phyloP scores from a whole-genome alignment of 352 stramenopile species.

The Pythium sukuiense region DNA sequence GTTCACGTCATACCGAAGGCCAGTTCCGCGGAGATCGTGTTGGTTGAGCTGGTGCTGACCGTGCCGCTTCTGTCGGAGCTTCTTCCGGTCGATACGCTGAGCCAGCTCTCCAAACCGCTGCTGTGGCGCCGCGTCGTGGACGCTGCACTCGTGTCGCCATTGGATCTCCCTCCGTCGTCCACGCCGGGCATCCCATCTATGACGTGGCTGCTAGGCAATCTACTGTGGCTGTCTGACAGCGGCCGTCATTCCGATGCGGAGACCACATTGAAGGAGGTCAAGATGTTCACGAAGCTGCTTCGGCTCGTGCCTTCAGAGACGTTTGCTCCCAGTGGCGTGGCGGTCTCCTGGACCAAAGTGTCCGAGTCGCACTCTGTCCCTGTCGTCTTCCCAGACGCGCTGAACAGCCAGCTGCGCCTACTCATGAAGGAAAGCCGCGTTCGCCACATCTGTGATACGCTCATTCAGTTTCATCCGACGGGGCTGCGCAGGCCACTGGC shows the following conservation, averaged over 20 bases:
- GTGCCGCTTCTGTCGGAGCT: constrained; percentile 21
- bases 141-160: background rate
- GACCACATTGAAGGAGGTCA: constrained; percentile 36
- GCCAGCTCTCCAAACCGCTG: constrained; percentile 27
- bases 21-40: background rate
- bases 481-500: constrained; percentile 38
- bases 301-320: constrained; percentile 50
- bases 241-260: constrained; percentile 7
- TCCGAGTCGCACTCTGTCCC: constrained; percentile 64
- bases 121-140: constrained; percentile 37
- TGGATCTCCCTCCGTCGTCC: constrained; percentile 38
- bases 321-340: constrained; percentile 47
- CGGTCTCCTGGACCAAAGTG: constrained; percentile 70
- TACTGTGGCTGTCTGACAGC: constrained; percentile 54
- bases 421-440: constrained; percentile 51
- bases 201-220: constrained; percentile 66
- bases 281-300: constrained; percentile 47
- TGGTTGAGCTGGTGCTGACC: constrained; percentile 17
- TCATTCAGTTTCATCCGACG: constrained; percentile 42
- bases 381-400: constrained; percentile 52
- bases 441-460: constrained; percentile 41
- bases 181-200: constrained; percentile 46
- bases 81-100: constrained; percentile 23
- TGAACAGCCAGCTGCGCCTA: constrained; percentile 55
- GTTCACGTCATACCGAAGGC: background rate